Percentiles rank a stretch among this genome's conserved stretches.
Evolutionary conservation across 352 stramenopile species (phyloP).

Genomic region (Chrysophaeum taylorii): DNA sequence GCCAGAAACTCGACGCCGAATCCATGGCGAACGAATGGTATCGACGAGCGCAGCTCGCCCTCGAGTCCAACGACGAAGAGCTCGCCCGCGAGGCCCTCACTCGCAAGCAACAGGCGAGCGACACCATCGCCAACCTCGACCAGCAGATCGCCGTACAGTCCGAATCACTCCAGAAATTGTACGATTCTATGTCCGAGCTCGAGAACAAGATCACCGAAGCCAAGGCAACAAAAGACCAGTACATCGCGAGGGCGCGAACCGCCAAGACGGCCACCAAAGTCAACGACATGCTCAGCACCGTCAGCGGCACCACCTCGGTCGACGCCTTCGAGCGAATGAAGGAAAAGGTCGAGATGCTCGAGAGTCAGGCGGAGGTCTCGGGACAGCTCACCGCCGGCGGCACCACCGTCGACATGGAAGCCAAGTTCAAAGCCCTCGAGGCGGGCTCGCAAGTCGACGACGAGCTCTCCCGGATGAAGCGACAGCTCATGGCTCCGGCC

Average conservation of each 20-base stretch:
- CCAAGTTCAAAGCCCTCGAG: constrained; percentile 61
- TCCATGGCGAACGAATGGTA: constrained; percentile 52
- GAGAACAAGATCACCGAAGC: constrained; percentile 62
- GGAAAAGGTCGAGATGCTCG: constrained; percentile 67
- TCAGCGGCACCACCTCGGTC: constrained; percentile 55
- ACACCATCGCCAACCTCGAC: constrained; percentile 36
- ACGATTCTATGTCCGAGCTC: constrained; percentile 57
- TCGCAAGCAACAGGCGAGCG: constrained; percentile 49
- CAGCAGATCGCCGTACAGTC: constrained; percentile 53
- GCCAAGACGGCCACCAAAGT: constrained; percentile 61
- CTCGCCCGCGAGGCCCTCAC: constrained; percentile 58
- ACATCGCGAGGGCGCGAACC: constrained; percentile 56
- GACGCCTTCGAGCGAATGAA: constrained; percentile 69
- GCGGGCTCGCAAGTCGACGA: constrained; percentile 42
- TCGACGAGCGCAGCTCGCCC: constrained; percentile 58
- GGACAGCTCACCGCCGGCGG: constrained; percentile 38
- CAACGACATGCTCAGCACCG: constrained; percentile 63
- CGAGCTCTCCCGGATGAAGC: constrained; percentile 55
- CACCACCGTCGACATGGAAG: constrained; percentile 43
- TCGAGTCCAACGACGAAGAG: constrained; percentile 61
- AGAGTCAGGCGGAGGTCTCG: constrained; percentile 42
- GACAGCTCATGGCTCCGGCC: constrained; percentile 27
- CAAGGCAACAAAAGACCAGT: constrained; percentile 60
- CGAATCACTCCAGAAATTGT: constrained; percentile 51
- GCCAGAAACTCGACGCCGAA: constrained; percentile 59